phyloP scores from a whole-genome alignment of 2,329 filamentous ascomycete genomes.

The Corniculantispora saksenae region DNA sequence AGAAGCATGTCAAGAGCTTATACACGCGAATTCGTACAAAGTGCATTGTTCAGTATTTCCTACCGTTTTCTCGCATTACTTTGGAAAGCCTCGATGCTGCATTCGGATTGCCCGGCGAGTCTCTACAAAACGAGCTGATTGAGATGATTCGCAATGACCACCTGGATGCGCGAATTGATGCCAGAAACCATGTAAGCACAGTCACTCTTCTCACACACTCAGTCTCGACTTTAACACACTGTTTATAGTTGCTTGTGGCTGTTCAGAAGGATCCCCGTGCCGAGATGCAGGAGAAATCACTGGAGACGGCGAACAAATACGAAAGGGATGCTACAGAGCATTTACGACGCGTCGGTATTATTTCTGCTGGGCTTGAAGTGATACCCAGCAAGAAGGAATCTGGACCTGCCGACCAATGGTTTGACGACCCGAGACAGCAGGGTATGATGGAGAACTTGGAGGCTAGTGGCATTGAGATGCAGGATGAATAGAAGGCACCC shows the following conservation, averaged over 20 bases:
- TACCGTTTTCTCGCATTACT: conserved; percentile 86
- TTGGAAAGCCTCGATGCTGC: conserved; percentile 75
- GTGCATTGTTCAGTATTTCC: conserved; percentile 90
- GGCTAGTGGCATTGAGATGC: not conserved
- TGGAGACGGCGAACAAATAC: conserved; percentile 70
- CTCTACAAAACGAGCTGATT: conserved; percentile 74
- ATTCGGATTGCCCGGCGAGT: conserved; percentile 65
- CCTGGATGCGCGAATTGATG: conserved; percentile 80
- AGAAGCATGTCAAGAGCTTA: conserved; percentile 68
- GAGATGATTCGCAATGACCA: conserved; percentile 72
- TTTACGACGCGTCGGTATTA: conserved; percentile 74
- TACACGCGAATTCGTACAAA: conserved; percentile 80
- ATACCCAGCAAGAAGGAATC: conserved; percentile 26
- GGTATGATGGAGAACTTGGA: conserved; percentile 6
- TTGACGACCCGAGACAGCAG: conserved; percentile 28
- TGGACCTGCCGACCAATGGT: conserved; percentile 36
- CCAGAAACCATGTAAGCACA: conserved; percentile 67
- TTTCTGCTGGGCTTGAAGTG: conserved; percentile 74
- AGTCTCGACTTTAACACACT: conserved; percentile 23
- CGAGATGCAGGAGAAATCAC: conserved; percentile 68
- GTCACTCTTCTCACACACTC: too few species aligned
- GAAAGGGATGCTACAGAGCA: conserved; percentile 75
- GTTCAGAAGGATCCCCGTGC: conserved; percentile 66
- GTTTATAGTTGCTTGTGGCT: conserved; percentile 66
- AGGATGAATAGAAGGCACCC: not conserved